Base-by-base conservation (phyloP, 495 filamentous ascomycete species). In the Staphylotrichum longicolle region DNA sequence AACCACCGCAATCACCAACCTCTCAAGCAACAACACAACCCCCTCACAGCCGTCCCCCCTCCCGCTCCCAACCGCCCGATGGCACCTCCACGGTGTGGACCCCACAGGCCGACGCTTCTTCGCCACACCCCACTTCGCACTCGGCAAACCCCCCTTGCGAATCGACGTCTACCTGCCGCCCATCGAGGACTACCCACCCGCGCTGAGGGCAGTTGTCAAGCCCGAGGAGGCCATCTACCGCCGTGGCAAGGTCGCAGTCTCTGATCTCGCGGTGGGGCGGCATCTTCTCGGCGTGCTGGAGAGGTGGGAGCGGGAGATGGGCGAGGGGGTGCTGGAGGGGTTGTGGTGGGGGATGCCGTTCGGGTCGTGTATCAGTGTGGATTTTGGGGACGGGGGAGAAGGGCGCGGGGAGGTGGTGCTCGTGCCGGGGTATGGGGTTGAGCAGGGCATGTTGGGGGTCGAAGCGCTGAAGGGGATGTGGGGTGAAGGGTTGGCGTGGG, bases 91-190 rank as follows among this genome's bases (percentile, higher is more conserved):
- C 54, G 74, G 70, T 11, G 66, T 70, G 40, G 70, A 72, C 45
- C 64, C 67, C 52, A 62, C 73, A 34, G 76, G 71, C 45, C 71
- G 69, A 8, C 75, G 74, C 44, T 70, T 75, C 62, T 74, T 75
- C 52, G 71, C 70, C 33, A 44, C 72, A 0, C 76, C 76, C 12
- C 35, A 64, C 44, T 76, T 77, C 54, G 68, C 73, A 11, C 11
- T 65, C 15, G 58, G 61, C 42, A 54, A 58, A 27, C 73, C 75
- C 15, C 76, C 76, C 12, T 62, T 75, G 33, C 70, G 75, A 12
- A 74, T 78, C 63, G 76, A 77, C 58, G 66, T 77, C 32, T 74
- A 71, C 62, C 57, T 78, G 39, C 74, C 76, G 11, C 61, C 67
- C 7, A 12, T 57, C 4, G 74, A 78, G 52, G 60, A 66, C 7